These are phyloP conservation scores for Colletotrichum tabaci DNA, from an alignment of 2,329 filamentous ascomycete species.

Conservation along the genomic window DNA sequence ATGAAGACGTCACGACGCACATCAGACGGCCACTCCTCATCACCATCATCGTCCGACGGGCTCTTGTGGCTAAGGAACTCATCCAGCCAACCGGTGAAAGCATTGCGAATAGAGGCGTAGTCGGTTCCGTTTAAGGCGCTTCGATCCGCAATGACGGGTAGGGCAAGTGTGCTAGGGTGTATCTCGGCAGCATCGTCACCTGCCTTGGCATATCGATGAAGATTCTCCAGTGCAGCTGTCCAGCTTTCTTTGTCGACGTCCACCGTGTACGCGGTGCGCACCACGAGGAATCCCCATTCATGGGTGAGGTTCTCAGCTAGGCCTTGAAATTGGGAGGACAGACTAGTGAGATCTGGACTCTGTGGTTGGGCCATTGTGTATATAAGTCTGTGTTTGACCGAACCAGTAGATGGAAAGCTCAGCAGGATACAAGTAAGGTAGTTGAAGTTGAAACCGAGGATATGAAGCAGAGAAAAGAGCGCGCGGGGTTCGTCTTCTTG, in stretches of 20 bases:
- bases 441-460: no score
- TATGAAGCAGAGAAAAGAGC: no score
- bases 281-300: slow-evolving; percentile 15
- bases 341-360: neutral
- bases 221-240: neutral
- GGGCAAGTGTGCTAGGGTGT: neutral
- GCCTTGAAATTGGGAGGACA: neutral
- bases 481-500: no score
- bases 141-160: neutral
- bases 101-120: slow-evolving; percentile 1
- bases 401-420: no score
- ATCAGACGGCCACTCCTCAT: neutral
- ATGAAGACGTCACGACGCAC: slow-evolving; percentile 8
- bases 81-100: neutral
- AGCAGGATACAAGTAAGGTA: no score
- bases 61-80: neutral
- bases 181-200: slow-evolving; percentile 2
- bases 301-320: neutral
- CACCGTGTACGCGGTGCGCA: slow-evolving; percentile 7
- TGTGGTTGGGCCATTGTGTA: neutral
- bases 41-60: neutral
- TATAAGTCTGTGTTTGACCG: no score
- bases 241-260: neutral
- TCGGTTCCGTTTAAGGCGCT: neutral
- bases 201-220: neutral